These are phyloP conservation scores for Passiflora organensis DNA, from an alignment of 345 rosid genomes.

Conservation along the genomic window DNA sequence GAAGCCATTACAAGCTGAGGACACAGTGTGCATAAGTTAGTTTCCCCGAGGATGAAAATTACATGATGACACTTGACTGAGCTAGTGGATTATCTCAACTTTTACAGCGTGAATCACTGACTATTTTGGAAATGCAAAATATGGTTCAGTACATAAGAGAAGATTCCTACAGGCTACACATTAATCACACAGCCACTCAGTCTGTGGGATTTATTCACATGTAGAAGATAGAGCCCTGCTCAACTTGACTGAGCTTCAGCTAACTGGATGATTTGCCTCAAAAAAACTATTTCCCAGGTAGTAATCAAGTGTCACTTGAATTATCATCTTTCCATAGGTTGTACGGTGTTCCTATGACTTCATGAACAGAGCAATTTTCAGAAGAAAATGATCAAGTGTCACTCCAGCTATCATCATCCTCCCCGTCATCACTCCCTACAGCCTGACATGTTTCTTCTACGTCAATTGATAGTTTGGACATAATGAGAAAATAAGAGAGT, in stretches of 20 bases:
- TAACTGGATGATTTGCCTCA: not conserved
- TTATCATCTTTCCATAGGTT: not conserved
- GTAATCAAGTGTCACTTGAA: not conserved
- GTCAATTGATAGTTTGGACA: conserved; percentile 7
- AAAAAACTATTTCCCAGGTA: no score
- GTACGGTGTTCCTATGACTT: not conserved
- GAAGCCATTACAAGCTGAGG: no score
- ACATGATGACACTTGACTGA: conserved; percentile 6
- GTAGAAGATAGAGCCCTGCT: conserved; percentile 14
- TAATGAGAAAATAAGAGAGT: not conserved
- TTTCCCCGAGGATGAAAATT: conserved; percentile 19
- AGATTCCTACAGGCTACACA: conserved; percentile 9
- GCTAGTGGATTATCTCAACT: conserved; percentile 14
- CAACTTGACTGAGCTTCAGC: conserved; percentile 11
- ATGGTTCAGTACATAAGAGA: not conserved
- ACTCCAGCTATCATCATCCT: conserved; percentile 84
- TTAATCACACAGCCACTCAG: conserved; percentile 32
- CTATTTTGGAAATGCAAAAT: conserved; percentile 21
- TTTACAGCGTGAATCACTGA: conserved; percentile 9
- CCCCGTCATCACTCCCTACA: conserved; percentile 72
- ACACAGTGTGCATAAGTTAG: conserved; percentile 3
- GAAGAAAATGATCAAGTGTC: conserved; percentile 32
- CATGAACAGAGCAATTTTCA: not conserved
- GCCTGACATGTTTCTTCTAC: conserved; percentile 42
- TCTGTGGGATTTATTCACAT: conserved; percentile 29